Conservation (phyloP, 2,329 filamentous ascomycete species). For the Trichocomaceae sp. region DNA sequence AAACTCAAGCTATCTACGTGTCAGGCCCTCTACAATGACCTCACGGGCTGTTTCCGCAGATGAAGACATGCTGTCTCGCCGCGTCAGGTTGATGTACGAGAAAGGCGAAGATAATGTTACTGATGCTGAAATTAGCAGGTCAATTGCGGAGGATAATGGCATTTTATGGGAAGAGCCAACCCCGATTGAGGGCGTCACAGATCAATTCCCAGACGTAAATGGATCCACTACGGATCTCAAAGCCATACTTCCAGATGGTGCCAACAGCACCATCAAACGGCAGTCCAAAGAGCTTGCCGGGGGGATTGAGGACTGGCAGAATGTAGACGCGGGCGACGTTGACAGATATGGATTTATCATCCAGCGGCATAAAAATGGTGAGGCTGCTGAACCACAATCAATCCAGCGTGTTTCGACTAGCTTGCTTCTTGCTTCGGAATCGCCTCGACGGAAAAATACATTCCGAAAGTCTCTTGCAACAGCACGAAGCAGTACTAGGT, state of each 20-base stretch:
- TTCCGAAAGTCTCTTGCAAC: constrained; percentile 46
- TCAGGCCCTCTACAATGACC: constrained; percentile 28
- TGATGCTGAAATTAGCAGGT: constrained; percentile 34
- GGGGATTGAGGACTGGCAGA: constrained; percentile 59
- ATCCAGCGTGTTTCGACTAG: constrained; percentile 56
- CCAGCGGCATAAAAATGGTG: constrained; percentile 21
- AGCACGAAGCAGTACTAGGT: constrained; percentile 37
- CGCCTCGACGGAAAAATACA: constrained; percentile 48
- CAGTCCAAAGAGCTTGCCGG: constrained; percentile 54
- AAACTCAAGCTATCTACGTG: constrained; percentile 33
- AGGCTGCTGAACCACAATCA: constrained; percentile 30
- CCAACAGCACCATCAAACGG: constrained; percentile 36
- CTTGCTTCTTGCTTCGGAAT: constrained; percentile 50
- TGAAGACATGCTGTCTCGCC: constrained; percentile 56
- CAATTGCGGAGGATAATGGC: constrained; percentile 33
- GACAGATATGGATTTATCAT: constrained; percentile 62
- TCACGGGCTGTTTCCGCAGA: constrained; percentile 55
- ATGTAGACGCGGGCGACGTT: constrained; percentile 53
- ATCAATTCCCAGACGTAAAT: constrained; percentile 22
- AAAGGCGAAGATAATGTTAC: constrained; percentile 52
- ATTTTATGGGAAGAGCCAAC: constrained; percentile 36
- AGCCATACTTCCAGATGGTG: constrained; percentile 24
- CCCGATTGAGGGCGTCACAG: constrained; percentile 22
- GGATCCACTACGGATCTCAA: constrained; percentile 23
- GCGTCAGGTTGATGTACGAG: constrained; percentile 59